Base-by-base conservation (phyloP, 352 stramenopile species). In the Globisporangium camurandrum region DNA sequence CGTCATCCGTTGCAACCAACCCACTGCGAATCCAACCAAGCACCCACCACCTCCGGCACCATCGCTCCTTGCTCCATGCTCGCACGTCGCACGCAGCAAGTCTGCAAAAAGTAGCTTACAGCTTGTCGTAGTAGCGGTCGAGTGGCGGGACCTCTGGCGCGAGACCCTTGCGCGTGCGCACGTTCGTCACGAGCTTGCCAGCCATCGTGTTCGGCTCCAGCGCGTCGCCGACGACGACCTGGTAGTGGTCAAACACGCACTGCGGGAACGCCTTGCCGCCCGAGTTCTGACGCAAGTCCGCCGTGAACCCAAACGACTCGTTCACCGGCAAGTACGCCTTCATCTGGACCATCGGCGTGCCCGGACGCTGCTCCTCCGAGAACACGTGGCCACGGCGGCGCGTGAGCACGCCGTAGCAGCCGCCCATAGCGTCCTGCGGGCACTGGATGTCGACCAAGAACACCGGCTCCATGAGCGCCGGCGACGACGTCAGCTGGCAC, bases 251-350 rank as follows among this genome's bases (percentile, higher is more conserved):
- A 71, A 99, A 99, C 49, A 96, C 90, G 64, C 93, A 98, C 75
- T 99, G 97, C 40, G 97, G 96, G 94, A 99, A 99, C 36, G 96
- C 97, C 90, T 99, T 99, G 76, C 97, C 97, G 65, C 95, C 96
- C n/a, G 97, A 99, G 75, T 95, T 88, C 47, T 96, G 95, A 79
- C 97, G 94, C 43, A 99, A 80, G 66, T 98, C 95, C 50, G 91
- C 93, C 46, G 95, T 99, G 90, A 99, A 99, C 61, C 97, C 97
- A 71, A 99, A 99, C 46, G 96, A 99, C 79, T 99, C 97, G 84
- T 98, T 98, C 27, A 99, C 97, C 63, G 97, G 97, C 66, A 99
- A 70, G 87, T 99, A 99, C 36, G 96, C 96, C 81, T 98, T 98
- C 39, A 99, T 82, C 67, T 97, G 96, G 84, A 99, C 98, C 86